phyloP scores from a whole-genome alignment of 805 yeast species.

The Deakozyma indianensis region DNA sequence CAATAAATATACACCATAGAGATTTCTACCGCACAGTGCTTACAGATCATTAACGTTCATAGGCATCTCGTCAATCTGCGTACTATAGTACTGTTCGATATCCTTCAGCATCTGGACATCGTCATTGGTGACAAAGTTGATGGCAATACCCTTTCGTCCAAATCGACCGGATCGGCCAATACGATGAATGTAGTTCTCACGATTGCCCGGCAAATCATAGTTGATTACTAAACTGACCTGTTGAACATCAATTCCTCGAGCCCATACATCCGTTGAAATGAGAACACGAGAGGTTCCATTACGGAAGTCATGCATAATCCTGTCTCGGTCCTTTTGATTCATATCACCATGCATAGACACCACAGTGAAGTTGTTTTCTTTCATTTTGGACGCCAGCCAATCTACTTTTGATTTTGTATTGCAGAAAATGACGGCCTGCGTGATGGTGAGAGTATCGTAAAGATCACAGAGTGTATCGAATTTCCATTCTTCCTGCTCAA shows the following conservation, averaged over 20 bases:
- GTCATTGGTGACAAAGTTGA: constrained; percentile 76
- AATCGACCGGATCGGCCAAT: constrained; percentile 98
- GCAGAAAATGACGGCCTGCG: constrained; percentile 97
- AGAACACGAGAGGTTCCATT: constrained; percentile 86
- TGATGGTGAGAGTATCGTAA: constrained; percentile 87
- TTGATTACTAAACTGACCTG: constrained; percentile 91
- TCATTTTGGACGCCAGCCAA: constrained; percentile 62
- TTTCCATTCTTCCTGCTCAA: constrained; percentile 88
- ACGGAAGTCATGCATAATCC: constrained; percentile 91
- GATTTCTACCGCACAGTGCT: no score
- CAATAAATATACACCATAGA: no score
- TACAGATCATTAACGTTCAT: constrained; percentile 22
- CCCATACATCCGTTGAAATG: constrained; percentile 90
- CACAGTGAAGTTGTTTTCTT: constrained; percentile 74
- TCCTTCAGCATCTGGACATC: constrained; percentile 67
- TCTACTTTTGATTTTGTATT: constrained; percentile 92
- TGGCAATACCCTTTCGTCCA: constrained; percentile 97
- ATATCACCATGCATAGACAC: constrained; percentile 94
- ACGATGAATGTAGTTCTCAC: constrained; percentile 92
- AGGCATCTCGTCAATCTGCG: constrained; percentile 93
- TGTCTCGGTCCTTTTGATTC: constrained; percentile 87
- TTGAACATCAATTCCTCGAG: constrained; percentile 96
- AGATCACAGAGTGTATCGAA: constrained; percentile 88
- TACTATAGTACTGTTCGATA: constrained; percentile 79
- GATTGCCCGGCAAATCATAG: constrained; percentile 81